Percentiles rank a stretch among this genome's conserved stretches.
Conservation (phyloP, 371 early-diverging fungal species). For the Mucor indicus region DNA sequence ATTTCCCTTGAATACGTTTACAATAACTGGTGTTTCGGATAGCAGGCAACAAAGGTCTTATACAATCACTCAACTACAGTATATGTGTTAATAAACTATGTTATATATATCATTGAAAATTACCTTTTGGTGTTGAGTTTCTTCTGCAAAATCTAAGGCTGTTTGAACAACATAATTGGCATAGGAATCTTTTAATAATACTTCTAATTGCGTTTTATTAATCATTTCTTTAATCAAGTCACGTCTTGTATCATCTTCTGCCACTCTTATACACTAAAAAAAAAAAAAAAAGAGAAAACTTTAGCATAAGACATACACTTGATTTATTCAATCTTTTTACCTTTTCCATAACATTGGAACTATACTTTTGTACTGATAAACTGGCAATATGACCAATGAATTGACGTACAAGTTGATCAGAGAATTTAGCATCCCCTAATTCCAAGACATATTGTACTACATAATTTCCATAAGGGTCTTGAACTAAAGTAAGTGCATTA, state of each 20-base stretch:
- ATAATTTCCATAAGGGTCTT: constrained; percentile 97
- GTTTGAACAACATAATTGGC: constrained; percentile 96
- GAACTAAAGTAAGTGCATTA: constrained; percentile 79
- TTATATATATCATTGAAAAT: too few relatives aligned
- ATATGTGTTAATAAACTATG: not conserved
- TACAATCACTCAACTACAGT: constrained; percentile 66
- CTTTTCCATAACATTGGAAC: constrained; percentile 92
- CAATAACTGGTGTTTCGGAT: constrained; percentile 87
- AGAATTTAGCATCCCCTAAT: constrained; percentile 62
- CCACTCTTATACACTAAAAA: constrained; percentile 75
- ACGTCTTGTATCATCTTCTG: constrained; percentile 67
- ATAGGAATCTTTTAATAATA: constrained; percentile 79
- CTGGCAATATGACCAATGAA: constrained; percentile 73
- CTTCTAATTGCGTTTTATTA: constrained; percentile 64
- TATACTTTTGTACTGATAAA: constrained; percentile 88
- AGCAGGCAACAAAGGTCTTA: constrained; percentile 73
- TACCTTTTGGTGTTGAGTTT: constrained; percentile 65
- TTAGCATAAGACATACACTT: not conserved
- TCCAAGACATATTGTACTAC: constrained; percentile 97
- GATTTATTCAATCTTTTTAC: constrained; percentile 15
- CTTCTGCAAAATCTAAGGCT: constrained; percentile 80
- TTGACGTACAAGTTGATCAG: constrained; percentile 71
- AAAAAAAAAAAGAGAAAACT: not conserved
- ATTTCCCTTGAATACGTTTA: constrained; percentile 82
- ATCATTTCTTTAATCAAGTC: constrained; percentile 74